Conservation (phyloP, 805 yeast species). For the Yamadazyma ubonensis region DNA sequence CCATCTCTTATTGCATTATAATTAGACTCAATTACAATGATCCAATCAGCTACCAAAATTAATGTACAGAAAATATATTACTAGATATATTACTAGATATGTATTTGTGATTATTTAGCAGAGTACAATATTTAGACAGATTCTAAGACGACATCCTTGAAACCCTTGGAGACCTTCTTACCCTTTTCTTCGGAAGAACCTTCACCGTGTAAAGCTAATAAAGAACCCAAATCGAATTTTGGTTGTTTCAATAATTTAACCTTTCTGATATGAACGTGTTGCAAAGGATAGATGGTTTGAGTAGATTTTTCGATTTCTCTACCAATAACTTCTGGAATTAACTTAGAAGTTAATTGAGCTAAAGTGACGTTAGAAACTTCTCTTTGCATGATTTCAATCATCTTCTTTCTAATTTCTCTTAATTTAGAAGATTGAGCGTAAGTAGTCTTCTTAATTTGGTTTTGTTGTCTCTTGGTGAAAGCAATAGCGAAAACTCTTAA, state of each 20-base stretch:
- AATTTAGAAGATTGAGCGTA: slow-evolving; percentile 97
- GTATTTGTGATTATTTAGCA: slow-evolving; percentile 12
- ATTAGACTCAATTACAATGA: no score
- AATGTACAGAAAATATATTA: neutral
- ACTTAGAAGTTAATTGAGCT: slow-evolving; percentile 94
- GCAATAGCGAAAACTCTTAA: slow-evolving; percentile 96
- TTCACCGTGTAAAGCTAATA: slow-evolving; percentile 98
- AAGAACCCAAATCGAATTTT: slow-evolving; percentile 95
- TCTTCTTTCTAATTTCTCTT: slow-evolving; percentile 96
- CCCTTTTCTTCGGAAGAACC: slow-evolving; percentile 85
- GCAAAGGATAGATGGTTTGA: slow-evolving; percentile 93
- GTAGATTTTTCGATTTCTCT: slow-evolving; percentile 98
- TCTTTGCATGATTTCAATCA: slow-evolving; percentile 93
- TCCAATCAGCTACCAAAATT: neutral
- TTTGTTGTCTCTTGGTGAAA: slow-evolving; percentile 96
- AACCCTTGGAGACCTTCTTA: slow-evolving; percentile 96
- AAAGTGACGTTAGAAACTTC: slow-evolving; percentile 93
- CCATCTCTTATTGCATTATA: no score
- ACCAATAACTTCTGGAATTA: slow-evolving; percentile 98
- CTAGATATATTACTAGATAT: slow-evolving; percentile 8
- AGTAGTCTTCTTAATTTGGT: slow-evolving; percentile 96
- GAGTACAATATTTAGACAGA: slow-evolving; percentile 58
- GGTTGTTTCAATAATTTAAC: slow-evolving; percentile 98
- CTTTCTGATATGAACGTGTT: slow-evolving; percentile 98
- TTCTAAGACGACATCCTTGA: slow-evolving; percentile 99